Evolutionary conservation across 768 basidiomycete species (phyloP).

Genomic region (Dendrothele bispora): DNA sequence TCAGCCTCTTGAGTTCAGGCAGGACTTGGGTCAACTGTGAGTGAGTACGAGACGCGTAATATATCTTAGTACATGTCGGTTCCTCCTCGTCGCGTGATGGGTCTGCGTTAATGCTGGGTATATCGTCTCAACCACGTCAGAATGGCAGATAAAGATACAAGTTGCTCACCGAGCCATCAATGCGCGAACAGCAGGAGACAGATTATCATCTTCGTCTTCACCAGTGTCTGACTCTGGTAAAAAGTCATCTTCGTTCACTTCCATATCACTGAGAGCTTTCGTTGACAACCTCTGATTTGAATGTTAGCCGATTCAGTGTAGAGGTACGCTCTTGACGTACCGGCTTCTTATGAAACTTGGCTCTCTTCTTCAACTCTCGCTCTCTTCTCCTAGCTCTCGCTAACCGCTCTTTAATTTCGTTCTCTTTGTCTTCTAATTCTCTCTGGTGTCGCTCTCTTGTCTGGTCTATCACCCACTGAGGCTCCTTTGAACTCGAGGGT

Average conservation of each 20-base stretch:
- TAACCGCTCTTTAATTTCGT: constrained; percentile 62
- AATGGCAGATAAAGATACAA: background rate
- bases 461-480: constrained; percentile 70
- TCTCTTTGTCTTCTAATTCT: constrained; percentile 68
- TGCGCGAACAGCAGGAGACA: constrained; percentile 76
- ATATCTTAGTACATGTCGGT: constrained; percentile 77
- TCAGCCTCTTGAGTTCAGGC: constrained; percentile 79
- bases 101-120: background rate
- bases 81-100: constrained; percentile 34
- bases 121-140: constrained; percentile 23
- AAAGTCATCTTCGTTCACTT: constrained; percentile 65
- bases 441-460: constrained; percentile 61
- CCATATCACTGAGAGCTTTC: constrained; percentile 20
- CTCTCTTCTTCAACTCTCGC: constrained; percentile 51
- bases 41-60: constrained; percentile 94
- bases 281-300: constrained; percentile 6
- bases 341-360: constrained; percentile 58
- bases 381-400: constrained; percentile 63
- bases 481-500: constrained; percentile 22
- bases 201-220: constrained; percentile 45
- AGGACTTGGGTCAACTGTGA: constrained; percentile 92
- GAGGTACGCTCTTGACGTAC: constrained; percentile 49
- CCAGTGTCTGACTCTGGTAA: constrained; percentile 59
- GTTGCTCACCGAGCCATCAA: constrained; percentile 72
- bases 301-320: too few species aligned